Conservation (phyloP, 2,329 filamentous ascomycete species). For the Cladosporium velox region DNA sequence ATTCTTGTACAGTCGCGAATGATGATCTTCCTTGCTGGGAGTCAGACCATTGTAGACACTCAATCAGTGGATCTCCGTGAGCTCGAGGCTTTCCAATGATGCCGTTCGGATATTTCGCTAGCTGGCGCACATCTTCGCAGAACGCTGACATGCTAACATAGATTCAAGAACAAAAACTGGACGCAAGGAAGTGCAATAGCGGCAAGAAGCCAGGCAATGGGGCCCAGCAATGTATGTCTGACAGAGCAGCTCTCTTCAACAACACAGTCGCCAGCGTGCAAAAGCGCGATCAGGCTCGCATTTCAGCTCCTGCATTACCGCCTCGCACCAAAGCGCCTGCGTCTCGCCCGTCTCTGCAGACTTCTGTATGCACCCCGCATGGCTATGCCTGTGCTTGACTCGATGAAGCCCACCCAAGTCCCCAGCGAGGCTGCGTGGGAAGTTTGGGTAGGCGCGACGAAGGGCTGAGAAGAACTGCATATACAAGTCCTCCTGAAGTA, state of each 20-base stretch:
- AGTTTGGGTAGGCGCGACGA: not conserved
- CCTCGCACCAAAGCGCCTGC: conserved; percentile 6
- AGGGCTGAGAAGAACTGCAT: not conserved
- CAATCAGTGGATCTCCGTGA: not conserved
- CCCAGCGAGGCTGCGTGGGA: not conserved
- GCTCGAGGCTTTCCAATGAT: conserved; percentile 3
- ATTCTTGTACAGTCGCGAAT: conserved; percentile 1
- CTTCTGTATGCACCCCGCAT: conserved; percentile 12
- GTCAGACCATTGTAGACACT: not conserved
- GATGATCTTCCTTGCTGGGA: not conserved
- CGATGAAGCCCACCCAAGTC: not conserved
- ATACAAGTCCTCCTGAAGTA: not conserved
- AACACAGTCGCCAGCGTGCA: not conserved
- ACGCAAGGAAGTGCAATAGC: not conserved
- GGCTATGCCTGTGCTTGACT: conserved; percentile 12
- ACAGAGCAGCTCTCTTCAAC: not conserved
- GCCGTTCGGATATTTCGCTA: conserved; percentile 4
- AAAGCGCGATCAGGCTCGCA: conserved; percentile 13
- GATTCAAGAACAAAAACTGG: not conserved
- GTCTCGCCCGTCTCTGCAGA: conserved; percentile 3
- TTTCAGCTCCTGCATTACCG: conserved; percentile 12
- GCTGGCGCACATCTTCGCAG: conserved; percentile 8
- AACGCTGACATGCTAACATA: conserved; percentile 13
- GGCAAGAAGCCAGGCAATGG: not conserved
- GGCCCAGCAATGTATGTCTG: not conserved